Conservation (phyloP, 2,329 filamentous ascomycete genomes). For the Neofusicoccum cordaticola region DNA sequence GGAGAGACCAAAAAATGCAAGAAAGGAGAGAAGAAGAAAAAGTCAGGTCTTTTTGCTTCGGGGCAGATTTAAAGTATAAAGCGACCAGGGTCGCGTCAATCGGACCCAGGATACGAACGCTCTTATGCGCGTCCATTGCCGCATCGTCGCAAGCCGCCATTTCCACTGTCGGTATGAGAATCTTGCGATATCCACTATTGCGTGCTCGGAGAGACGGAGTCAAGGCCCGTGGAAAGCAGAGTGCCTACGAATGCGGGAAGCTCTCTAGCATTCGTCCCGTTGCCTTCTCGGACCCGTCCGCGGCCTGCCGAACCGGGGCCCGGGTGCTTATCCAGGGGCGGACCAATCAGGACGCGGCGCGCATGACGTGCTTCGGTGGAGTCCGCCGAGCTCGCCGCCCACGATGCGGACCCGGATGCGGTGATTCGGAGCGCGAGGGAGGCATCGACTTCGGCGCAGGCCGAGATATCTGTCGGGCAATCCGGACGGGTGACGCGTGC, state of each 20-base stretch:
- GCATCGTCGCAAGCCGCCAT: not conserved
- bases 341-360: not conserved
- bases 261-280: no score
- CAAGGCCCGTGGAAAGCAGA: not conserved
- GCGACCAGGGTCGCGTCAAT: not conserved
- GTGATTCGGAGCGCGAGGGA: not conserved
- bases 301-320: not conserved
- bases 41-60: not conserved
- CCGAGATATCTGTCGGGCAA: no score
- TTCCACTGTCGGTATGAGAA: not conserved
- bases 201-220: not conserved
- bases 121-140: not conserved
- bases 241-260: no score
- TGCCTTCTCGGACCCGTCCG: not conserved
- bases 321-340: not conserved
- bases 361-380: not conserved
- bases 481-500: no score
- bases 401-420: no score
- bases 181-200: not conserved
- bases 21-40: not conserved
- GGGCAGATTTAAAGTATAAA: not conserved
- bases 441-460: not conserved
- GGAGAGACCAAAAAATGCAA: not conserved
- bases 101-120: not conserved
- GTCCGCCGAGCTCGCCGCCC: not conserved